Base-by-base conservation (phyloP, 2,329 filamentous ascomycete species). In the Sarocladium oryzae region DNA sequence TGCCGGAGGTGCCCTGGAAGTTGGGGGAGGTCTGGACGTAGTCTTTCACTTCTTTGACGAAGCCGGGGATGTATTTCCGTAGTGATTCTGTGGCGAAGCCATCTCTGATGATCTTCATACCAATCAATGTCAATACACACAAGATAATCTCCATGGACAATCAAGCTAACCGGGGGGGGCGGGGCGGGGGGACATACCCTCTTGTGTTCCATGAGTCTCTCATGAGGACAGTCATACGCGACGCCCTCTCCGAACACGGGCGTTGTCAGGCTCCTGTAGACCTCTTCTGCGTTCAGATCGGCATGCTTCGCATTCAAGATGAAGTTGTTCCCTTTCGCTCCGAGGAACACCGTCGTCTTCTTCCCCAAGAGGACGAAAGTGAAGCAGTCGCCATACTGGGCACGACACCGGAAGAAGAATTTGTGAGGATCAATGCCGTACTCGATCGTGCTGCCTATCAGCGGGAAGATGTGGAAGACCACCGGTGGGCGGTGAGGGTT, bases 381-480 rank as follows among this genome's bases (percentile, higher is more conserved):
- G 40, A 45, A 45, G 40, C 40, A 45, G n/a, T 45, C 40, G 4
- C 40, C 40, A 30, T 45, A 30, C 24, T 45, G 8, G 10, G 21
- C 40, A 3, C 40, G 40, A 16, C 40, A 45, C 7, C 8, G 4
- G 16, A 45, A 45, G 40, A 45, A 45, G 40, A 45, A 45, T 23
- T 45, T 45, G 23, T 45, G 28, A 5, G 40, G 40, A 18, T 45
- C 40, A n/a, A 45, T 30, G 40, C 40, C 40, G 16, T 45, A 45
- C 24, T 26, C 7, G 5, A 45, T n/a, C 4, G 40, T 45, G 40
- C 40, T 45, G 21, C 40, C 40, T 26, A 45, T 45, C 23, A 45
- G 24, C 4, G 40, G 40, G 24, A 45, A 45, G 40, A 45, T 45
- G 40, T 45, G 40, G 40, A 45, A 45, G 21, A 45, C 40, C 9